Conservation (phyloP, 2,329 filamentous ascomycete species). For the Fusarium piperis region DNA sequence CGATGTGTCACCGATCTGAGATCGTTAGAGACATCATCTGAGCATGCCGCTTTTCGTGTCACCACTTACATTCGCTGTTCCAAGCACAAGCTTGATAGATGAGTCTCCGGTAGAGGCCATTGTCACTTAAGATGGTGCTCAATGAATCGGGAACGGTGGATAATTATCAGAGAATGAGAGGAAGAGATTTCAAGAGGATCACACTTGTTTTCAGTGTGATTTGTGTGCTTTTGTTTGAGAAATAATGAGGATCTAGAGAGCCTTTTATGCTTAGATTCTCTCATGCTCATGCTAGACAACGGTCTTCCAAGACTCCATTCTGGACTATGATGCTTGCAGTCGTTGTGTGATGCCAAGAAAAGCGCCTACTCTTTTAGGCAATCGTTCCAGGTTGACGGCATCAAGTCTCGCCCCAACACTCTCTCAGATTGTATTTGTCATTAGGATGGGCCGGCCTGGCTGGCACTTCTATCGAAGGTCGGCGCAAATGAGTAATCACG, state of each 20-base stretch:
- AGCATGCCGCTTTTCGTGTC: rapidly evolving
- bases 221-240: background rate
- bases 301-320: background rate
- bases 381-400: background rate
- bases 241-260: background rate
- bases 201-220: background rate
- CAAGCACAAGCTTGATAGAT: constrained; percentile 29
- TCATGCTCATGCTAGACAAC: background rate
- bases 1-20: constrained; percentile 36
- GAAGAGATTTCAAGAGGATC: background rate
- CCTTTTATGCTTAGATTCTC: background rate
- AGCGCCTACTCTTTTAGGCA: constrained; percentile 19
- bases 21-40: background rate
- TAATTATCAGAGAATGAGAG: background rate
- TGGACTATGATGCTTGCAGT: background rate
- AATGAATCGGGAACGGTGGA: background rate
- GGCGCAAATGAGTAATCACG: background rate
- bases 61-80: constrained; percentile 20
- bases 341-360: constrained; percentile 5
- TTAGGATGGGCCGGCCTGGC: background rate
- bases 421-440: background rate
- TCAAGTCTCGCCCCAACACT: no score
- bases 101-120: constrained; percentile 11
- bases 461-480: background rate
- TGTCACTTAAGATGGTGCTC: background rate